Conservation (phyloP, 2,329 filamentous ascomycete genomes). For the Colletotrichum tofieldiae region DNA sequence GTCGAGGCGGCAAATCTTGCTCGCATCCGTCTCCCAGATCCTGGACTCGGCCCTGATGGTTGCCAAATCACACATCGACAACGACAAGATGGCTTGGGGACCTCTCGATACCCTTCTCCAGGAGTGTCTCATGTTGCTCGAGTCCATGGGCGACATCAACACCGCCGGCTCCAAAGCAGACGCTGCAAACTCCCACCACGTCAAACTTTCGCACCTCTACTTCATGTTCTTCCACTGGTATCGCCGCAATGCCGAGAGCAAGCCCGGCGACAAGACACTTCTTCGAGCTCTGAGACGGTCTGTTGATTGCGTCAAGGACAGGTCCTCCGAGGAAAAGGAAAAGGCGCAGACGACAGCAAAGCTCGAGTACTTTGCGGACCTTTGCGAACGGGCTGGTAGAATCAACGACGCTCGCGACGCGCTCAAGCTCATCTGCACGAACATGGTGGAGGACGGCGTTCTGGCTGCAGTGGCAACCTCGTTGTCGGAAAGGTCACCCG, state of each 20-base stretch:
- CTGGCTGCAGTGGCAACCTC: slow-evolving; percentile 67
- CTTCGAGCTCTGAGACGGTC: slow-evolving; percentile 75
- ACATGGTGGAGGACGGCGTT: slow-evolving; percentile 72
- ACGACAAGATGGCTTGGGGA: slow-evolving; percentile 66
- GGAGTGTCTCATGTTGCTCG: slow-evolving; percentile 69
- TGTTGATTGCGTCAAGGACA: slow-evolving; percentile 72
- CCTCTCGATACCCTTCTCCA: slow-evolving; percentile 70
- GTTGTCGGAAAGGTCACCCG: slow-evolving; percentile 66
- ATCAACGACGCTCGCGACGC: slow-evolving; percentile 71
- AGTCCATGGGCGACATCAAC: slow-evolving; percentile 63
- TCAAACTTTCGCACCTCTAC: slow-evolving; percentile 81
- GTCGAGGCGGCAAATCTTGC: slow-evolving; percentile 69
- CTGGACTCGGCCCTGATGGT: slow-evolving; percentile 75
- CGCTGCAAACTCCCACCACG: slow-evolving; percentile 63
- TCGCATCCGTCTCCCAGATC: slow-evolving; percentile 68
- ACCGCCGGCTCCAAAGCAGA: slow-evolving; percentile 47
- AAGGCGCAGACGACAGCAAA: slow-evolving; percentile 75
- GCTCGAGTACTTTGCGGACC: slow-evolving; percentile 76
- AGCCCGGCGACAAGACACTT: slow-evolving; percentile 59
- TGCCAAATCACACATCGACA: slow-evolving; percentile 67
- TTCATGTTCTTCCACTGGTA: slow-evolving; percentile 66
- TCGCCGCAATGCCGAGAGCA: slow-evolving; percentile 53
- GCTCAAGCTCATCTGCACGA: slow-evolving; percentile 73
- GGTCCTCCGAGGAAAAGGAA: slow-evolving; percentile 69
- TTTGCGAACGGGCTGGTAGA: slow-evolving; percentile 68